Conservation (phyloP, 257 asterid genomes). For the Handroanthus guayacan region DNA sequence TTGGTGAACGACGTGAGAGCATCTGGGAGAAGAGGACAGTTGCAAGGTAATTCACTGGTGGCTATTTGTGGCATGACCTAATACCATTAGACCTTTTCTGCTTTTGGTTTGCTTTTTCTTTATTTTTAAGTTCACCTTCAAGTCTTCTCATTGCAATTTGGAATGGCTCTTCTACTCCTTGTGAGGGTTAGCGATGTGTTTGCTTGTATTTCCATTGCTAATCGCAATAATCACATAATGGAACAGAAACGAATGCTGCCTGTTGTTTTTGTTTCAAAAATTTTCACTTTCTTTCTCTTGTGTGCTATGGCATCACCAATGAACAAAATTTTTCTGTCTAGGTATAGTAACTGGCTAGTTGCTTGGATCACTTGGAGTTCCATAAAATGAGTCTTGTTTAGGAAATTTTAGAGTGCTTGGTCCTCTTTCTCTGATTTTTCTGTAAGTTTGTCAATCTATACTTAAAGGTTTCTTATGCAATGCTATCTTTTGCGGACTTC, state of each 20-base stretch:
- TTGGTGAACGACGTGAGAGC: conserved; percentile 83
- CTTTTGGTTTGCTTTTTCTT: not conserved
- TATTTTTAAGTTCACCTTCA: conserved; percentile 7
- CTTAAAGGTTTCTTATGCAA: not conserved
- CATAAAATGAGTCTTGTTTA: not conserved
- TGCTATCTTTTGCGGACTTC: not conserved
- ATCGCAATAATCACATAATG: not conserved
- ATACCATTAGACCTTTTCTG: conserved; percentile 27
- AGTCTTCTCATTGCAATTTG: not conserved
- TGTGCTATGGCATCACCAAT: conserved; percentile 4
- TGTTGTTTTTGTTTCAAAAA: not conserved
- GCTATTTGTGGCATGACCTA: conserved; percentile 32
- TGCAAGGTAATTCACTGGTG: conserved; percentile 66
- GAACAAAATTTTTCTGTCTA: not conserved
- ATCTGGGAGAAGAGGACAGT: conserved; percentile 83
- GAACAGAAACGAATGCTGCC: conserved; percentile 10
- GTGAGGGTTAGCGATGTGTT: conserved; percentile 23
- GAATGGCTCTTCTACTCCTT: conserved; percentile 15
- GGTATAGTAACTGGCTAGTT: not conserved
- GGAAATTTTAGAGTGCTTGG: not conserved
- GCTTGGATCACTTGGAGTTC: conserved; percentile 17
- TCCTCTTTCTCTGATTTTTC: not conserved
- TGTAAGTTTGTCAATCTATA: not conserved
- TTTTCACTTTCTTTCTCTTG: conserved; percentile 1
- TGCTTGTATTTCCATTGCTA: conserved; percentile 20